Percentiles rank a stretch among this genome's conserved stretches.
Conservation (phyloP, 495 filamentous ascomycete species). For the Aspergillus indologenus region DNA sequence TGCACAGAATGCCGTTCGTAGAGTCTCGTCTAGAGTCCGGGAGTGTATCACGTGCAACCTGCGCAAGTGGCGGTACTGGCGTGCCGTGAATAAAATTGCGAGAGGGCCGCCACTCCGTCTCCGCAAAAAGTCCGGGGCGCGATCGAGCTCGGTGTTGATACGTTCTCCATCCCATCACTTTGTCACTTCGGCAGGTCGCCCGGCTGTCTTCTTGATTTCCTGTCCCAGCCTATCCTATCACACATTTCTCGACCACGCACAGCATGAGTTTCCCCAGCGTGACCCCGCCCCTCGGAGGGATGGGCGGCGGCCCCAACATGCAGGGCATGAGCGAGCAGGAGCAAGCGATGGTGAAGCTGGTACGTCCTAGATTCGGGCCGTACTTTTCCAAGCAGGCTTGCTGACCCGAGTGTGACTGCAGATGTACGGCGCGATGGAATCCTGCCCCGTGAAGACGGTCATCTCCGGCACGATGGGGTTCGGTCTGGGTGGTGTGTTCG, state of each 20-base stretch:
- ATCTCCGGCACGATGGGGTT: slow-evolving; percentile 86
- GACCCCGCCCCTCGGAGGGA: slow-evolving; percentile 5
- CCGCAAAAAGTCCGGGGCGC: slow-evolving; percentile 34
- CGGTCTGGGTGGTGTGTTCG: slow-evolving; percentile 86
- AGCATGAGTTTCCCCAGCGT: slow-evolving; percentile 43
- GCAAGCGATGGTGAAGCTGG: slow-evolving; percentile 52
- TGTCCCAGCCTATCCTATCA: neutral
- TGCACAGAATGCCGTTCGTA: no score
- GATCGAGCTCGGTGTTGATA: neutral
- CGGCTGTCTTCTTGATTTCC: neutral
- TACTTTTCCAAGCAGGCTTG: no score
- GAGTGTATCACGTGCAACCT: slow-evolving; percentile 22
- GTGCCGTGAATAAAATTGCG: slow-evolving; percentile 37
- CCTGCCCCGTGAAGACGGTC: slow-evolving; percentile 77
- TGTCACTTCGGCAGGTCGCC: neutral
- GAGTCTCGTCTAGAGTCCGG: no score
- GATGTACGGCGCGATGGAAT: slow-evolving; percentile 85
- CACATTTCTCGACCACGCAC: neutral
- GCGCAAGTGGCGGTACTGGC: slow-evolving; percentile 14
- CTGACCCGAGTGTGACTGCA: no score
- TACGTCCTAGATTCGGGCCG: slow-evolving; percentile 23
- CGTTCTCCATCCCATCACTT: neutral
- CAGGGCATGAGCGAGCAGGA: slow-evolving; percentile 53
- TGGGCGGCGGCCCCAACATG: slow-evolving; percentile 27
- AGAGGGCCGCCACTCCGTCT: slow-evolving; percentile 21